Percentiles rank a stretch among this genome's conserved stretches.
Conservation (phyloP, 805 yeast species). For the Ascoidea rubescens region DNA sequence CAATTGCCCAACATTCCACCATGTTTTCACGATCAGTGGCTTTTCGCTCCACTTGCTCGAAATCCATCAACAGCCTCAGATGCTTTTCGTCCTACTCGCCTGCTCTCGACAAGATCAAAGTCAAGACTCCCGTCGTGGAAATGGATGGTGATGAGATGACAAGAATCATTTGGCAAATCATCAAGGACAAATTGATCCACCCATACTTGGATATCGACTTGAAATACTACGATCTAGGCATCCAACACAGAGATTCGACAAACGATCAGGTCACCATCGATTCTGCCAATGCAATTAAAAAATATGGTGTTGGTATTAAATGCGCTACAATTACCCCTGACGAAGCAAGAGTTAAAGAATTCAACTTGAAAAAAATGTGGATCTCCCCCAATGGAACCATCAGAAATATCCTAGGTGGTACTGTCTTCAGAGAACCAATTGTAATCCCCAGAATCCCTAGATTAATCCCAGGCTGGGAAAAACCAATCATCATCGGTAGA, state of each 20-base stretch:
- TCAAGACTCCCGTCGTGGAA: constrained; percentile 83
- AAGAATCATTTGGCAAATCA: constrained; percentile 86
- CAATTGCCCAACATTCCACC: too few relatives aligned
- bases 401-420: constrained; percentile 90
- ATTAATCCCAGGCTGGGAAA: constrained; percentile 81
- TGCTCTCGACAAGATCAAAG: constrained; percentile 42
- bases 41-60: too few relatives aligned
- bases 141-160: constrained; percentile 98
- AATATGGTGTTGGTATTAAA: constrained; percentile 88
- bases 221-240: constrained; percentile 84
- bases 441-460: constrained; percentile 82
- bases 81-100: too few relatives aligned
- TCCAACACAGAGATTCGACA: constrained; percentile 76
- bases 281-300: constrained; percentile 78
- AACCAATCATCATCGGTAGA: constrained; percentile 94
- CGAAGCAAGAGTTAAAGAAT: constrained; percentile 89
- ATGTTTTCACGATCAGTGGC: too few relatives aligned
- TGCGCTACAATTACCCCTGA: constrained; percentile 99
- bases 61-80: too few relatives aligned
- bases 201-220: constrained; percentile 83
- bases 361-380: constrained; percentile 91
- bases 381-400: constrained; percentile 94
- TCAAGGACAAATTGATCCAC: constrained; percentile 70
- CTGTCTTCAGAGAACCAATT: constrained; percentile 94
- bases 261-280: constrained; percentile 81